Conservation (phyloP, 768 basidiomycete genomes). For the Pisolithus sp. region DNA sequence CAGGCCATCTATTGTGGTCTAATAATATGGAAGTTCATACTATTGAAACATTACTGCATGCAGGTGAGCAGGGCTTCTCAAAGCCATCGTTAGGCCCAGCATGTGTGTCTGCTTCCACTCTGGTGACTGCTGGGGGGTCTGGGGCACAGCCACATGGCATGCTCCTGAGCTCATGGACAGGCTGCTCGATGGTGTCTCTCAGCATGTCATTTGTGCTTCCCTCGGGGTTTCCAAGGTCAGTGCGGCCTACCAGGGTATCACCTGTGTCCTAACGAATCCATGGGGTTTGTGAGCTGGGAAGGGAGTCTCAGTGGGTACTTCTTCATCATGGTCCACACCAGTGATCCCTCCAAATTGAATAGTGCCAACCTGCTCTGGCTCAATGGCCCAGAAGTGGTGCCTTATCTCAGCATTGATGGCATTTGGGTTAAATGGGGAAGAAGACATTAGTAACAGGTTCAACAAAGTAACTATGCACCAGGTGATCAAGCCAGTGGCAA, state of each 20-base stretch:
- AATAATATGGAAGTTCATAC: not conserved
- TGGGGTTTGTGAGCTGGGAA: not conserved
- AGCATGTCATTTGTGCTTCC: not conserved
- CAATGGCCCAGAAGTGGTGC: not conserved
- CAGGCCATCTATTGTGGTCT: not conserved
- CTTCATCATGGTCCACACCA: not conserved
- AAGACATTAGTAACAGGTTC: not conserved
- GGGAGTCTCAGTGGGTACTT: not conserved
- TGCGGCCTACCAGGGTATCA: not conserved
- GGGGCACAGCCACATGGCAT: not conserved
- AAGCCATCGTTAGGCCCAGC: not conserved
- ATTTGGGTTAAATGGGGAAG: not conserved
- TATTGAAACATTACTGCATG: not conserved
- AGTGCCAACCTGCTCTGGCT: not conserved
- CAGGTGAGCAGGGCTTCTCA: not conserved
- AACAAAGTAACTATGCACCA: not conserved
- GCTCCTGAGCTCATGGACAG: not conserved
- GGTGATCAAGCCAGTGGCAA: not conserved
- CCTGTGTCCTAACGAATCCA: not conserved
- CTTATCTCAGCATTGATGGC: not conserved
- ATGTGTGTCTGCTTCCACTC: not conserved
- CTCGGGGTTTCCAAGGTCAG: not conserved
- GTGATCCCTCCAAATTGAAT: not conserved
- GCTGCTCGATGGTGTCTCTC: not conserved
- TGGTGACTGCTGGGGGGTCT: not conserved